phyloP scores from a whole-genome alignment of 139 green algal genomes.

The Chlamydomonas sp. region DNA sequence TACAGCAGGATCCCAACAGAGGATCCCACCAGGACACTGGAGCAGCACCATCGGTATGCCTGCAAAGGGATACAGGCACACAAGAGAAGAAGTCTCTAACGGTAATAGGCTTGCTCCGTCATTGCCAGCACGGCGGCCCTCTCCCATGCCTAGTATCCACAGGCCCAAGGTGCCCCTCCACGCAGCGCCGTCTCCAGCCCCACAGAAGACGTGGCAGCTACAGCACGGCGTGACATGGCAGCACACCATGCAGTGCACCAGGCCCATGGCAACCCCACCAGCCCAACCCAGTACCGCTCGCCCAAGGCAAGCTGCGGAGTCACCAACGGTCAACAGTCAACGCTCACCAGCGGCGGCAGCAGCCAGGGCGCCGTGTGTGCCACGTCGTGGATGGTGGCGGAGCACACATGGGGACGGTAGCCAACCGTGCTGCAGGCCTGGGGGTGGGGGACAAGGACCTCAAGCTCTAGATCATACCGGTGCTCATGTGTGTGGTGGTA shows the following conservation, averaged over 20 bases:
- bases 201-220: not conserved
- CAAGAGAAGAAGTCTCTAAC: no score
- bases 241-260: no score
- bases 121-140: no score
- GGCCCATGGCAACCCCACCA: not conserved
- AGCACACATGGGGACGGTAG: conserved; percentile 40
- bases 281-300: not conserved
- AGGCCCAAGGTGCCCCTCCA: not conserved
- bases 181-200: not conserved
- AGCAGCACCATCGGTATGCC: no score
- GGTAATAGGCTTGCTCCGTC: no score
- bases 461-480: no score
- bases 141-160: no score
- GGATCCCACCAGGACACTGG: no score
- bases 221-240: not conserved
- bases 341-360: conserved; percentile 35
- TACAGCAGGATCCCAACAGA: no score
- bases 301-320: not conserved
- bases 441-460: not conserved
- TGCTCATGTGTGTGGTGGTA: no score
- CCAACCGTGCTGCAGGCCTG: conserved; percentile 23
- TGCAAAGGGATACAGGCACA: no score
- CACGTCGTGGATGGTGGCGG: conserved; percentile 38
- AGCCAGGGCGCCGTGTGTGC: conserved; percentile 30
- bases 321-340: not conserved